These are phyloP conservation scores for Fraxinus albicans DNA, from an alignment of 305 asterid genomes.

Conservation along the genomic window DNA sequence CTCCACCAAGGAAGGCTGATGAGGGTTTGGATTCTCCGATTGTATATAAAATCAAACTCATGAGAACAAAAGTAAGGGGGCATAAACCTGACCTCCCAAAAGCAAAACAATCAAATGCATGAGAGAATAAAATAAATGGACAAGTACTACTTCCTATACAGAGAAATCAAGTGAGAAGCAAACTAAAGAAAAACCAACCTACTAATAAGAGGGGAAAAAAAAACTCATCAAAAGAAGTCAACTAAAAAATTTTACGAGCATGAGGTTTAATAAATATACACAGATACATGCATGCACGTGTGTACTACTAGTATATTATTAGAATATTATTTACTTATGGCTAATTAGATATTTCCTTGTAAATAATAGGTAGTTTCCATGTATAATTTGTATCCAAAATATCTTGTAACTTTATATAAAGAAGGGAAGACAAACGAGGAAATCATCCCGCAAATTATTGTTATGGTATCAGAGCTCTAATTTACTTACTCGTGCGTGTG, in stretches of 20 bases:
- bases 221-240: conserved; percentile 10
- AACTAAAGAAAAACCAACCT: background rate
- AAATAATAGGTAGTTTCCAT: too few species aligned
- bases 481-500: too few species aligned
- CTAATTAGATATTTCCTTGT: too few species aligned
- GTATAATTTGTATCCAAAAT: too few species aligned
- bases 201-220: background rate
- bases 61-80: background rate
- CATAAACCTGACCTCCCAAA: background rate
- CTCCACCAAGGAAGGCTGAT: background rate
- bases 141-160: background rate
- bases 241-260: conserved; percentile 10
- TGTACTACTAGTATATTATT: background rate
- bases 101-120: background rate
- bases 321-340: too few species aligned
- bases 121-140: background rate
- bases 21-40: background rate
- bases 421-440: too few species aligned
- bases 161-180: background rate
- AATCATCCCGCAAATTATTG: too few species aligned
- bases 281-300: conserved; percentile 10
- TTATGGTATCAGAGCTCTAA: too few species aligned
- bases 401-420: too few species aligned
- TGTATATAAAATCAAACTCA: background rate
- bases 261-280: background rate